These are phyloP conservation scores for Terana coerulea DNA, from an alignment of 768 basidiomycete species.

Conservation along the genomic window DNA sequence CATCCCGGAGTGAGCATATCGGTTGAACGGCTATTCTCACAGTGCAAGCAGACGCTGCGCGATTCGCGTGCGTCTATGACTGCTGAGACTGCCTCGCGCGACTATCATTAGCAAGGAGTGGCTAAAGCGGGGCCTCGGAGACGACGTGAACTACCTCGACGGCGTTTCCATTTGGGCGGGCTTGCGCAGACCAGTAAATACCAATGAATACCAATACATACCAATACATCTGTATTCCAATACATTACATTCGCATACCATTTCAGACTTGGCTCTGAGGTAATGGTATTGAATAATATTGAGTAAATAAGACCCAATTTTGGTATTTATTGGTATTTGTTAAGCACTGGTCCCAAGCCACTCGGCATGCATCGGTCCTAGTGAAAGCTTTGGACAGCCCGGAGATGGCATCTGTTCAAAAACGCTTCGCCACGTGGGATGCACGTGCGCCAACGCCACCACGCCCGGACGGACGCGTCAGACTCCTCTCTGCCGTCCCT, in stretches of 20 bases:
- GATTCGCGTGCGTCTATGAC: constrained; percentile 17
- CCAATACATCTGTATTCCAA: background rate
- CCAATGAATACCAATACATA: constrained; percentile 4
- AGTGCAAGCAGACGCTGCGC: constrained; percentile 13
- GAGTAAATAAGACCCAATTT: background rate
- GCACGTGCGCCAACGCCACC: no score
- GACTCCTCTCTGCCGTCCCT: no score
- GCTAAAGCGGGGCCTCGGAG: constrained; percentile 16
- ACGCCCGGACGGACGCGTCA: no score
- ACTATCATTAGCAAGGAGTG: constrained; percentile 18
- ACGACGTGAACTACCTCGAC: constrained; percentile 15
- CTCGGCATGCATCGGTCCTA: no score
- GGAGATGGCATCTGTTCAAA: no score
- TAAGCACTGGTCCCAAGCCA: no score
- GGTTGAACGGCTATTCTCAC: constrained; percentile 19
- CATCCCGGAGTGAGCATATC: constrained; percentile 22
- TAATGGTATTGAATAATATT: background rate
- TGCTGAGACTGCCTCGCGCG: constrained; percentile 8
- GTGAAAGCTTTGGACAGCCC: no score
- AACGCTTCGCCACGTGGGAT: no score
- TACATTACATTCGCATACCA: background rate
- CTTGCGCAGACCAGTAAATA: background rate
- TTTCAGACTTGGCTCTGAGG: background rate
- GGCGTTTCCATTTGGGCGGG: constrained; percentile 6
- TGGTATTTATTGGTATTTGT: background rate